A percentile compares a stretch with the other conserved stretches of the same genome.
Evolutionary conservation across 164 flowering plant genomes (phyloP).

Genomic region (Tetrastigma voinierianum): DNA sequence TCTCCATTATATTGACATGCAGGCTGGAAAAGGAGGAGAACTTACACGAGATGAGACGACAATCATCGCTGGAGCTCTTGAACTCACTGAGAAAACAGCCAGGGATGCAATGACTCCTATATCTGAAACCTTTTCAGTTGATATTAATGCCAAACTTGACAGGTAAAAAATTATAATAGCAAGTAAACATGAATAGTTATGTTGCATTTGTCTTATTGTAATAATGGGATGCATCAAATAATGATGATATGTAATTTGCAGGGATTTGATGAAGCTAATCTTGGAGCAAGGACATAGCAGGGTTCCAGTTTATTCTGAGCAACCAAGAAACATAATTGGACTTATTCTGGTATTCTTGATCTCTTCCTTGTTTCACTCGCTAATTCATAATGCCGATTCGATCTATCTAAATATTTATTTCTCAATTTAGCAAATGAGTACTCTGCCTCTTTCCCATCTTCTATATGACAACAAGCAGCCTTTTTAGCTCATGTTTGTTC

Average conservation of each 20-base stretch:
- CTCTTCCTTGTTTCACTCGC: neutral
- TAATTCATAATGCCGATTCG: neutral
- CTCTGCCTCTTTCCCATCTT: too few species aligned
- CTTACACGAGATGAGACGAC: slow-evolving; percentile 33
- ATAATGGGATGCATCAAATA: neutral
- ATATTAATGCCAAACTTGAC: slow-evolving; percentile 39
- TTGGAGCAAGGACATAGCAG: slow-evolving; percentile 56
- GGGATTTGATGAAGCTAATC: slow-evolving; percentile 52
- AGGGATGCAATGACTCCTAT: slow-evolving; percentile 36
- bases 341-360: slow-evolving; percentile 43
- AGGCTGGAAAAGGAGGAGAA: slow-evolving; percentile 46
- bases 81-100: slow-evolving; percentile 26
- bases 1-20: neutral
- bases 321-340: slow-evolving; percentile 38
- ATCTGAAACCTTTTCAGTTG: slow-evolving; percentile 26
- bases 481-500: too few species aligned
- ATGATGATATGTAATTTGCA: slow-evolving; percentile 12
- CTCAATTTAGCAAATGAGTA: too few species aligned
- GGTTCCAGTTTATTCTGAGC: slow-evolving; percentile 28
- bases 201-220: neutral
- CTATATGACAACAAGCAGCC: too few species aligned
- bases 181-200: neutral
- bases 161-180: slow-evolving; percentile 16
- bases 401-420: neutral
- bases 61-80: slow-evolving; percentile 34